phyloP scores from a whole-genome alignment of 2,329 filamentous ascomycete genomes.

The Escovopsis weberi region DNA sequence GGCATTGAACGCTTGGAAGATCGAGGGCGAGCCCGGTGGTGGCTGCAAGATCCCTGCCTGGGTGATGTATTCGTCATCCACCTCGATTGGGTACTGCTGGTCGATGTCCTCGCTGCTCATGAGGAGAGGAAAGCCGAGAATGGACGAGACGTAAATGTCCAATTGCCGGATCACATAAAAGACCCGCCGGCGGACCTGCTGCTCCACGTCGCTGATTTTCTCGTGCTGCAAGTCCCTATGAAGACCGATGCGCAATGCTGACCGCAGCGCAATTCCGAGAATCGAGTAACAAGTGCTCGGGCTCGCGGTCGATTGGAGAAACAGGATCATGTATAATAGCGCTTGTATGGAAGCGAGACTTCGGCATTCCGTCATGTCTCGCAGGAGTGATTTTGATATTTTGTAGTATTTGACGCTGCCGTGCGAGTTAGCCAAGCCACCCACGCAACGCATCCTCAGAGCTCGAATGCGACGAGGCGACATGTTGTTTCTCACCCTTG shows the following conservation, averaged over 20 bases:
- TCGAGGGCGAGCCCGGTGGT: slow-evolving; percentile 40
- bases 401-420: slow-evolving; percentile 60
- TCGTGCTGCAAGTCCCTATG: slow-evolving; percentile 57
- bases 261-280: slow-evolving; percentile 61
- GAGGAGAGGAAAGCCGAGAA: slow-evolving; percentile 51
- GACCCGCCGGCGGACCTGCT: slow-evolving; percentile 47
- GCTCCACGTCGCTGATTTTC: slow-evolving; percentile 46
- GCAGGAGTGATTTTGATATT: slow-evolving; percentile 48
- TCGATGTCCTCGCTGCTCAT: slow-evolving; percentile 52
- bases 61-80: slow-evolving; percentile 55
- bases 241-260: slow-evolving; percentile 62
- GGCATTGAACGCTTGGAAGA: slow-evolving; percentile 51
- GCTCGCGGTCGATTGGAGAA: slow-evolving; percentile 66
- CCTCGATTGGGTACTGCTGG: slow-evolving; percentile 47
- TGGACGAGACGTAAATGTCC: slow-evolving; percentile 54
- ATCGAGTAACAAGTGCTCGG: slow-evolving; percentile 69
- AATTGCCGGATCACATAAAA: slow-evolving; percentile 57
- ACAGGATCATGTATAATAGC: slow-evolving; percentile 66
- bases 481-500: slow-evolving; percentile 32
- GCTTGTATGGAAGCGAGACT: slow-evolving; percentile 62
- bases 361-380: slow-evolving; percentile 53
- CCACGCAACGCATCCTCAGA: neutral
- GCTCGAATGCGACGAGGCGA: neutral
- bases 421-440: slow-evolving; percentile 1
- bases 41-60: slow-evolving; percentile 39